phyloP scores from a whole-genome alignment of 1,139 yeast genomes.

The Nakaseomyces kungkrabaensis region DNA sequence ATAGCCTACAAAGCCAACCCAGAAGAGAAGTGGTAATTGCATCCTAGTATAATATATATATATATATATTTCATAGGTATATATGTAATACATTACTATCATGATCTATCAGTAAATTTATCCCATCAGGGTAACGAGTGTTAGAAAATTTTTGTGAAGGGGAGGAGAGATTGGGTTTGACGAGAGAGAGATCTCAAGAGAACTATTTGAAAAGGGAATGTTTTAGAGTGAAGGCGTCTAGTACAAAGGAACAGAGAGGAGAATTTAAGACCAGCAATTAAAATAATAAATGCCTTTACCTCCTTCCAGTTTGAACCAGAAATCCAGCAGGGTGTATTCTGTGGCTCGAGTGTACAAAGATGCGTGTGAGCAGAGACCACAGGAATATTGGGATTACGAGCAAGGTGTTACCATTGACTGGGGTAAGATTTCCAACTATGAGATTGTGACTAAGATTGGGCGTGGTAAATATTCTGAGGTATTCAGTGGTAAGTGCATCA shows the following conservation, averaged over 20 bases:
- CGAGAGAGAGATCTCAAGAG: no score
- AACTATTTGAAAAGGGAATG: no score
- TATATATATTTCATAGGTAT: no score
- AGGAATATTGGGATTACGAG: slow-evolving; percentile 75
- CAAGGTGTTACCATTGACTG: slow-evolving; percentile 52
- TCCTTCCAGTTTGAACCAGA: slow-evolving; percentile 30
- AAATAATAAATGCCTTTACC: slow-evolving; percentile 24
- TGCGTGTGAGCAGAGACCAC: slow-evolving; percentile 52
- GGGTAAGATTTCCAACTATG: slow-evolving; percentile 63
- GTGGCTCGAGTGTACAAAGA: slow-evolving; percentile 56
- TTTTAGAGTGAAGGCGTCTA: not conserved
- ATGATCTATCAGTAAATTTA: no score
- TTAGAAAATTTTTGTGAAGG: no score
- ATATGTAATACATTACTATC: no score
- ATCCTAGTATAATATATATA: no score
- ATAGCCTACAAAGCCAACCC: slow-evolving; percentile 66
- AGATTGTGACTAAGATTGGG: slow-evolving; percentile 61
- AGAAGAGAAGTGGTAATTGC: slow-evolving; percentile 73
- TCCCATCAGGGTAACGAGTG: no score
- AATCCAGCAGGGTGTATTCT: slow-evolving; percentile 33
- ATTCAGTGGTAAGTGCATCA: slow-evolving; percentile 44
- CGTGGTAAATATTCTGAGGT: slow-evolving; percentile 77
- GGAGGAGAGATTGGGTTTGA: no score
- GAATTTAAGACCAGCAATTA: no score
- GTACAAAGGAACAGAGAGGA: no score